phyloP scores from a whole-genome alignment of 176 grass and related monocot species.

The Aegilops longissima region DNA sequence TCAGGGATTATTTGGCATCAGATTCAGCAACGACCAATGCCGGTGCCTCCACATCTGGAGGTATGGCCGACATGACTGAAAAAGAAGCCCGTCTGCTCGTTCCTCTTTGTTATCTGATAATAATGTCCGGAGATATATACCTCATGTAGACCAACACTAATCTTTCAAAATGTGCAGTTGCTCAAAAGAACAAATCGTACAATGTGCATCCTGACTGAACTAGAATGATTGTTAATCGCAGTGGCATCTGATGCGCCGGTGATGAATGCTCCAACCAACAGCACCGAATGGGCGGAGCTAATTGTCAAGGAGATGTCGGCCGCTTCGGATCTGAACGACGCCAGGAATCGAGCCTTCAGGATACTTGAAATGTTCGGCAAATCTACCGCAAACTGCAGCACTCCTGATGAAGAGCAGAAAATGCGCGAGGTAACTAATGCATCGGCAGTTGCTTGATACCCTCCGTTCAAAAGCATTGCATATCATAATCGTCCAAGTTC shows the following conservation, averaged over 20 bases:
- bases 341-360: conserved; percentile 46
- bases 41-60: background rate
- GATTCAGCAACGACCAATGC: background rate
- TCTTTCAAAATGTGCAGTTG: too few species aligned
- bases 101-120: background rate
- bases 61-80: background rate
- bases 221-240: background rate
- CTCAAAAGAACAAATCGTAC: background rate
- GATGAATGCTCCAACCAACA: conserved; percentile 17
- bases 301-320: conserved; percentile 55
- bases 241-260: background rate
- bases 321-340: conserved; percentile 45
- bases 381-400: background rate
- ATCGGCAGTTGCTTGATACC: too few species aligned
- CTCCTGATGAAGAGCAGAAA: conserved; percentile 13
- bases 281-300: conserved; percentile 51
- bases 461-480: too few species aligned
- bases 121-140: background rate
- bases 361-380: conserved; percentile 54
- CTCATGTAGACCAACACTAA: too few species aligned
- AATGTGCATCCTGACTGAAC: background rate
- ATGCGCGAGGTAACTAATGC: conserved; percentile 36
- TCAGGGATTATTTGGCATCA: conserved; percentile 23
- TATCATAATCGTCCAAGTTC: background rate
- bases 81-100: background rate